A percentile compares a stretch with the other conserved stretches of the same genome.
Conservation (phyloP, 106 monocot species). For the Hemerocallis citrina region DNA sequence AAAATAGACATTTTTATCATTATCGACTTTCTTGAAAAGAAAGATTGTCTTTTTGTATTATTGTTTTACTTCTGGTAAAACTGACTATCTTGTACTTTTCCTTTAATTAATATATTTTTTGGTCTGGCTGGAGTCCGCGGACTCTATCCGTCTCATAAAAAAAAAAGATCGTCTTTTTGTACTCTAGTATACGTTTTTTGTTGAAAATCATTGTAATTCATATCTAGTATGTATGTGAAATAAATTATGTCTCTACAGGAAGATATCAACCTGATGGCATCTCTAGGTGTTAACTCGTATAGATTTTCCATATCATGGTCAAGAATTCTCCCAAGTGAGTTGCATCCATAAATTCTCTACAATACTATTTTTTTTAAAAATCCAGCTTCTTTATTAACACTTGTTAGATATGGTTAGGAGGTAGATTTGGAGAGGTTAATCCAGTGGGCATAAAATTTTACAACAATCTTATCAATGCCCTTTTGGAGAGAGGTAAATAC, state of each 20-base stretch:
- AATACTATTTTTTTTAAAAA: background rate
- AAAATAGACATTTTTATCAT: too few species aligned
- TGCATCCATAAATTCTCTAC: background rate
- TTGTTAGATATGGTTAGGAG: conserved; percentile 23
- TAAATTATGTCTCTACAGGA: conserved; percentile 31
- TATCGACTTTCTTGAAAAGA: too few species aligned
- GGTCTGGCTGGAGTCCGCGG: too few species aligned
- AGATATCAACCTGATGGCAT: conserved; percentile 34
- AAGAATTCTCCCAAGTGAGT: conserved; percentile 51
- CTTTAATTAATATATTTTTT: too few species aligned
- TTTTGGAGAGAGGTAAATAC: conserved; percentile 34
- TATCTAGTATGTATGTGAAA: too few species aligned
- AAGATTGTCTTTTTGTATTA: too few species aligned
- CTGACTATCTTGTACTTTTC: too few species aligned
- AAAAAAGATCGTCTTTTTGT: too few species aligned
- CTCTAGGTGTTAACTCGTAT: conserved; percentile 35
- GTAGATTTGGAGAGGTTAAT: conserved; percentile 39
- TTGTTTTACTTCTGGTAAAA: too few species aligned
- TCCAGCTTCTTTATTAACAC: background rate
- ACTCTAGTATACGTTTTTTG: too few species aligned
- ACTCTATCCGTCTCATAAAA: too few species aligned
- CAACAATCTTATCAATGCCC: conserved; percentile 32
- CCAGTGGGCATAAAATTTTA: conserved; percentile 38
- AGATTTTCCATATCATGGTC: conserved; percentile 60
- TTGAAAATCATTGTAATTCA: too few species aligned